These are phyloP conservation scores for Colletotrichum liaoningense DNA, from an alignment of 2,329 filamentous ascomycete genomes.

Conservation along the genomic window DNA sequence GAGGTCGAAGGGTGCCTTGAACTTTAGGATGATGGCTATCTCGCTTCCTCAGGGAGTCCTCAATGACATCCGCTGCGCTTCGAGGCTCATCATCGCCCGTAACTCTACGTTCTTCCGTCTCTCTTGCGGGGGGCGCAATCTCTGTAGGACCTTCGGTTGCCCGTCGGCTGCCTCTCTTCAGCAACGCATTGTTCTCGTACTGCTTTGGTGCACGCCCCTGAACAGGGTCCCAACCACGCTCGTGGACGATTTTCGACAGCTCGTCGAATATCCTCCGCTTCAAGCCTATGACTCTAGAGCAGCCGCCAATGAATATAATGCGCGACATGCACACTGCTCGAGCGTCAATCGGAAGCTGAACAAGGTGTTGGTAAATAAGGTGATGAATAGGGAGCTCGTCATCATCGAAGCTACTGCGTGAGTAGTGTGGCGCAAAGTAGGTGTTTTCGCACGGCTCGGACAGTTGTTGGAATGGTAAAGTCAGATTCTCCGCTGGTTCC, in stretches of 20 bases:
- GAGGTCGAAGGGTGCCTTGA: slow-evolving; percentile 71
- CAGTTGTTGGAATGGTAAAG: slow-evolving; percentile 75
- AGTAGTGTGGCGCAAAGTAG: slow-evolving; percentile 72
- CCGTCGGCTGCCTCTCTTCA: slow-evolving; percentile 47
- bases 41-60: slow-evolving; percentile 60
- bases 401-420: slow-evolving; percentile 77
- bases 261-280: slow-evolving; percentile 83
- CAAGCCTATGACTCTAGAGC: slow-evolving; percentile 82
- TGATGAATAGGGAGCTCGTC: slow-evolving; percentile 84
- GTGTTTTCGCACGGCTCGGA: slow-evolving; percentile 80
- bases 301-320: slow-evolving; percentile 87
- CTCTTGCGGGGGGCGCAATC: slow-evolving; percentile 4
- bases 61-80: slow-evolving; percentile 65
- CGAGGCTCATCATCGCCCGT: slow-evolving; percentile 48
- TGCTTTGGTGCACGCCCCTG: slow-evolving; percentile 75
- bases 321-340: slow-evolving; percentile 89
- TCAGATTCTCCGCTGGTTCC: slow-evolving; percentile 62
- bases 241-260: slow-evolving; percentile 72
- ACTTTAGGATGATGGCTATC: slow-evolving; percentile 43
- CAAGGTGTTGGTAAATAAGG: slow-evolving; percentile 80
- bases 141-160: slow-evolving; percentile 37
- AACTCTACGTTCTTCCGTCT: slow-evolving; percentile 40
- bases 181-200: slow-evolving; percentile 57
- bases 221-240: slow-evolving; percentile 82
- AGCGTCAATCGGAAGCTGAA: slow-evolving; percentile 83